phyloP scores from a whole-genome alignment of 2,329 filamentous ascomycete genomes.

The Curvularia sp. region DNA sequence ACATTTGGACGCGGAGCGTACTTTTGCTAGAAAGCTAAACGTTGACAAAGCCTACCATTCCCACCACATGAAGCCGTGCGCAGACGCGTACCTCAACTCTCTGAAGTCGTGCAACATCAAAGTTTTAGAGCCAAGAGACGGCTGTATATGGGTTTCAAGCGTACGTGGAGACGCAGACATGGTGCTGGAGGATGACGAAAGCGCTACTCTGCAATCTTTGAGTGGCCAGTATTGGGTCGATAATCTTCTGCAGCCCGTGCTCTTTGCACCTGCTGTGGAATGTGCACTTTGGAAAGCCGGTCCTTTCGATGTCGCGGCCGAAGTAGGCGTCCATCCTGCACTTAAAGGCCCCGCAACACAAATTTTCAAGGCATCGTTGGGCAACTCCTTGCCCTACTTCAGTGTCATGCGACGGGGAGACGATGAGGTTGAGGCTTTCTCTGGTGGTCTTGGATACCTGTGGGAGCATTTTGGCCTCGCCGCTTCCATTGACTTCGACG shows the following conservation, averaged over 20 bases:
- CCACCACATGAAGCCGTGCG: slow-evolving; percentile 17
- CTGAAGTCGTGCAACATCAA: background rate
- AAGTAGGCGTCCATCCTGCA: slow-evolving; percentile 56
- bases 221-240: slow-evolving; percentile 4
- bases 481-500: background rate
- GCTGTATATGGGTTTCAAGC: slow-evolving; percentile 15
- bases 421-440: background rate
- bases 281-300: background rate
- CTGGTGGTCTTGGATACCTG: background rate
- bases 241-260: slow-evolving; percentile 5
- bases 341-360: slow-evolving; percentile 39
- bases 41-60: slow-evolving; percentile 57
- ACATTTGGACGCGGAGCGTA: background rate
- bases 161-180: background rate
- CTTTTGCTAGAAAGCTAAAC: slow-evolving; percentile 24
- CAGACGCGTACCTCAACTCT: slow-evolving; percentile 5
- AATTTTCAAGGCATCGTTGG: slow-evolving; percentile 1
- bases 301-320: slow-evolving; percentile 32
- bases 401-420: background rate
- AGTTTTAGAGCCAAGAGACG: background rate
- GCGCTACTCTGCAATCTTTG: slow-evolving; percentile 24
- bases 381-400: background rate
- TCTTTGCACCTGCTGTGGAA: slow-evolving; percentile 8
- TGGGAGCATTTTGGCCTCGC: slow-evolving; percentile 1
- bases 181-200: background rate